Conservation (phyloP, 2,329 filamentous ascomycete genomes). For the Elsinoe arachidis region DNA sequence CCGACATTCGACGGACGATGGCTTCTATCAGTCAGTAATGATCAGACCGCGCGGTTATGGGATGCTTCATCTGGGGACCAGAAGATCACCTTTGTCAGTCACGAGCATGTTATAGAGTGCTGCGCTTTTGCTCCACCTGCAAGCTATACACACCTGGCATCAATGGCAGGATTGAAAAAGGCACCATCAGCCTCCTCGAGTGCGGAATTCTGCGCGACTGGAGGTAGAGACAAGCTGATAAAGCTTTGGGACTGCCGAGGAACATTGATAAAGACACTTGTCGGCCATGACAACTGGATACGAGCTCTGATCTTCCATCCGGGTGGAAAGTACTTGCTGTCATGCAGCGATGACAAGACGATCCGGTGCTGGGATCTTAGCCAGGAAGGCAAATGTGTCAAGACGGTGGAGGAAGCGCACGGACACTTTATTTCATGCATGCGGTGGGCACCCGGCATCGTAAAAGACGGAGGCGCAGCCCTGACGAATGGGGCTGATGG, state of each 20-base stretch:
- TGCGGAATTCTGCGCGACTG: constrained; percentile 84
- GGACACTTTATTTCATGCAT: constrained; percentile 79
- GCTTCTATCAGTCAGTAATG: constrained; percentile 73
- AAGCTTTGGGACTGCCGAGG: constrained; percentile 81
- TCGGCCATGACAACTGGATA: constrained; percentile 93
- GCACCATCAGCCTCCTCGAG: constrained; percentile 63
- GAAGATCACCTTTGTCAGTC: constrained; percentile 72
- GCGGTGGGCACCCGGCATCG: constrained; percentile 72
- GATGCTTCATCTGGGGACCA: constrained; percentile 67
- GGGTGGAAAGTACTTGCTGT: constrained; percentile 81
- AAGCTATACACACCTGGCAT: constrained; percentile 66
- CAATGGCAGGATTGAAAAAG: constrained; percentile 74
- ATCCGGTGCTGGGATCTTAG: constrained; percentile 87
- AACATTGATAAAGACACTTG: constrained; percentile 71
- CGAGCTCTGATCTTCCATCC: constrained; percentile 81
- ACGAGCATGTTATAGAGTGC: constrained; percentile 80
- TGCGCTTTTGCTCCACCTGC: constrained; percentile 75
- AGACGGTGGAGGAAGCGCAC: constrained; percentile 67
- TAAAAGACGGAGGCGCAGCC: constrained; percentile 45
- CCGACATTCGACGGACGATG: constrained; percentile 77
- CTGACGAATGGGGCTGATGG: constrained; percentile 27
- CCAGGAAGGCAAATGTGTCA: constrained; percentile 85
- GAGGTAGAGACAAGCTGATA: constrained; percentile 83
- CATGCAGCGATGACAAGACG: constrained; percentile 81
- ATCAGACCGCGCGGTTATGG: constrained; percentile 76